phyloP scores from a whole-genome alignment of 331 rosid genomes.

The Malus hybrid region DNA sequence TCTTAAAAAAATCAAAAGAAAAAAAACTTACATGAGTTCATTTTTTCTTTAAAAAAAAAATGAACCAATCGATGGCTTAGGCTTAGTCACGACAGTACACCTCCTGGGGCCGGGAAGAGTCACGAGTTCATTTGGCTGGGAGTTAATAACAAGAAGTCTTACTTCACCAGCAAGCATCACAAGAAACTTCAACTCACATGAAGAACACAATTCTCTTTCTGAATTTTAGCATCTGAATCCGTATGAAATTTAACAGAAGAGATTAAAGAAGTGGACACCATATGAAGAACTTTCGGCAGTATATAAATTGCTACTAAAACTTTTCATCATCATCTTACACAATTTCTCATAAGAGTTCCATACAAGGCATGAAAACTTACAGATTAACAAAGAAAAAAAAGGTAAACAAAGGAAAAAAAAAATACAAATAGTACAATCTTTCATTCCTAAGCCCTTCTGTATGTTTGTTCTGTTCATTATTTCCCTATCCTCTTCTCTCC shows the following conservation, averaged over 20 bases:
- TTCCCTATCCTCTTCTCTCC: not conserved
- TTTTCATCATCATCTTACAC: conserved; percentile 9
- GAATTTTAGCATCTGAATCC: not conserved
- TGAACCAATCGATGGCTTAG: too few relatives aligned
- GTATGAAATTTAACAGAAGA: not conserved
- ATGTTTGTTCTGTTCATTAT: conserved; percentile 8
- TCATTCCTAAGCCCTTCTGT: not conserved
- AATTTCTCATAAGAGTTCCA: not conserved
- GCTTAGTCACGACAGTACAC: too few relatives aligned
- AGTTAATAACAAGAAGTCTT: not conserved
- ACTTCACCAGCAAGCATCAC: conserved; percentile 7
- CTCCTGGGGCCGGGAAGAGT: too few relatives aligned
- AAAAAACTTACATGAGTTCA: not conserved
- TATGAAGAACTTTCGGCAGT: not conserved
- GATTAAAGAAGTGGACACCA: not conserved
- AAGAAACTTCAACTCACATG: not conserved
- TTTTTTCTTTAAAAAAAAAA: too few relatives aligned
- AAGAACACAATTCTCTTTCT: not conserved
- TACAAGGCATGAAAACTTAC: not conserved
- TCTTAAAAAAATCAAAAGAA: too few relatives aligned
- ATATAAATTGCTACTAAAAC: not conserved
- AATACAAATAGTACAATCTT: conserved; percentile 15
- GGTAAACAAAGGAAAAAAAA: conserved; percentile 7
- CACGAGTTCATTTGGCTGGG: not conserved
- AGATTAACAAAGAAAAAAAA: not conserved